phyloP scores from a whole-genome alignment of 129 eudicot species.

The Mikania micrantha region DNA sequence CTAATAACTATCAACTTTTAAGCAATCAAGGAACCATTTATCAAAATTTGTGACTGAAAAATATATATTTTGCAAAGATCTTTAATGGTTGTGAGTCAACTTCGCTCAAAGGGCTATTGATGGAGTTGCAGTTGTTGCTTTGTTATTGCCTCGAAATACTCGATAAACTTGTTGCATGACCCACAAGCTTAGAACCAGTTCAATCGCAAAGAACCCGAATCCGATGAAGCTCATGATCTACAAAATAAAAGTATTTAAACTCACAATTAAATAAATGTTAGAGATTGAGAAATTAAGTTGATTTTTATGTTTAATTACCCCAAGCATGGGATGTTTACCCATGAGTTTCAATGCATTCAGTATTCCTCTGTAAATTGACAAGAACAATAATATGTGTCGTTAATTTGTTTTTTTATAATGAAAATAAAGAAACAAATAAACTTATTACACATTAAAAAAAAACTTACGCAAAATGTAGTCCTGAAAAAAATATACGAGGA shows the following conservation, averaged over 20 bases:
- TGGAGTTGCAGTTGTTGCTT: background rate
- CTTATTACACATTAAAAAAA: background rate
- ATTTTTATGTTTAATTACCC: conserved; percentile 35
- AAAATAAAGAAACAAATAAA: background rate
- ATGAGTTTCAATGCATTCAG: conserved; percentile 25
- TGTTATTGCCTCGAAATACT: conserved; percentile 14
- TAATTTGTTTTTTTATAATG: background rate
- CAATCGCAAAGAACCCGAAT: conserved; percentile 21
- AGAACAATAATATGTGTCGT: background rate
- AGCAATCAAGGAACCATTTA: background rate
- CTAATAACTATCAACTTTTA: too few relatives aligned
- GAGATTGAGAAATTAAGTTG: background rate
- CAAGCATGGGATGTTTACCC: conserved; percentile 37
- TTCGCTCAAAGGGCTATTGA: conserved; percentile 17
- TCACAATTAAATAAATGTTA: background rate
- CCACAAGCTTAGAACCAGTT: conserved; percentile 34
- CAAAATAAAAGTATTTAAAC: background rate
- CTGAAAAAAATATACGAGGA: conserved; percentile 73
- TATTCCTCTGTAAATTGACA: conserved; percentile 56
- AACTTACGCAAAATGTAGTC: conserved; percentile 75
- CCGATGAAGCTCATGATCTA: conserved; percentile 36
- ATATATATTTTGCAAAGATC: background rate
- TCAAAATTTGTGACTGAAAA: too few relatives aligned
- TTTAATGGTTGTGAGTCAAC: too few relatives aligned
- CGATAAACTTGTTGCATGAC: conserved; percentile 29